These are phyloP conservation scores for Penicillium longicatenatum DNA, from an alignment of 495 filamentous ascomycete genomes.

Conservation along the genomic window DNA sequence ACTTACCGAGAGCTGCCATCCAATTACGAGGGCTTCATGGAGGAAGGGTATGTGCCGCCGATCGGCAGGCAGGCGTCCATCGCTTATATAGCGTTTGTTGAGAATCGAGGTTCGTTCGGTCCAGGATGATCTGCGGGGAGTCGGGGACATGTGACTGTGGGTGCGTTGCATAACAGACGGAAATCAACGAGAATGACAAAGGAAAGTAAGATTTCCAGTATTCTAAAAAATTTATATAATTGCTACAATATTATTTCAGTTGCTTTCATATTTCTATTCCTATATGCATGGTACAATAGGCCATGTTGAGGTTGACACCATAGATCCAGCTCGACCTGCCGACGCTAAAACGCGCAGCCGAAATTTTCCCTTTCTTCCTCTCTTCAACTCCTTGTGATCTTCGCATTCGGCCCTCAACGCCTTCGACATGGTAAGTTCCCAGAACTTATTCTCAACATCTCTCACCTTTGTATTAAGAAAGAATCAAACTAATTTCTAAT, in stretches of 20 bases:
- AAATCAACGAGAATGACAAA: neutral
- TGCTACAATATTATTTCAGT: neutral
- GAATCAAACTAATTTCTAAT: constrained; percentile 6
- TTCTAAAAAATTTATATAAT: neutral
- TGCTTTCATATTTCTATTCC: neutral
- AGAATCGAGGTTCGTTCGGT: constrained; percentile 19
- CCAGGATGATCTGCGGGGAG: constrained; percentile 31
- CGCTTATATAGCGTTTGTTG: constrained; percentile 15
- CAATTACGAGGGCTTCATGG: constrained; percentile 50
- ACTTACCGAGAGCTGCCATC: constrained; percentile 66
- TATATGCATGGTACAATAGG: neutral
- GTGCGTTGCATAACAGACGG: constrained; percentile 1
- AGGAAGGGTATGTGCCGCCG: constrained; percentile 11
- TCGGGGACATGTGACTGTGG: constrained; percentile 32
- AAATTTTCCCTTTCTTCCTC: constrained; percentile 42
- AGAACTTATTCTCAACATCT: neutral
- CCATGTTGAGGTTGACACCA: neutral
- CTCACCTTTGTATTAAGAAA: neutral
- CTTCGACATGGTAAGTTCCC: constrained; percentile 33
- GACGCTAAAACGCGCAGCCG: constrained; percentile 37
- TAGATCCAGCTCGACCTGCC: constrained; percentile 20
- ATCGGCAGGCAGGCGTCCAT: constrained; percentile 26
- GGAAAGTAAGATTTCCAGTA: neutral
- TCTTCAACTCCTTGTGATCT: constrained; percentile 32
- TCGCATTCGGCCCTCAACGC: constrained; percentile 22